Evolutionary conservation across 2,329 filamentous ascomycete species (phyloP).

Genomic region (Aspergillus sp.): DNA sequence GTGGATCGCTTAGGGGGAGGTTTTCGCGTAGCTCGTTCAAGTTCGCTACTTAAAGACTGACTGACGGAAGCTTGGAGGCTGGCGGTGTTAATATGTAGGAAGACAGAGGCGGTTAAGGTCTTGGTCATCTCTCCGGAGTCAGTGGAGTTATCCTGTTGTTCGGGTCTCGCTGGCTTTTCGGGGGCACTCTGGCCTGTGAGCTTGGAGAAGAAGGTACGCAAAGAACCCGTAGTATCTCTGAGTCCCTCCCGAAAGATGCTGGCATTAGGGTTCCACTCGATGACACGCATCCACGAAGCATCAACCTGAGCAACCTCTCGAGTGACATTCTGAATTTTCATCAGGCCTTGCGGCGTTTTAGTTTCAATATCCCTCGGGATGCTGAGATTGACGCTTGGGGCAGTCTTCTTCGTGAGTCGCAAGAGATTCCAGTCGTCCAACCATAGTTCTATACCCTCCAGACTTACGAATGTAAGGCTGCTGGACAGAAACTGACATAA

Average conservation of each 20-base stretch:
- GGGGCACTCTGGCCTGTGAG: slow-evolving; percentile 62
- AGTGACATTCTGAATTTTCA: slow-evolving; percentile 80
- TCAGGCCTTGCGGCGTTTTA: slow-evolving; percentile 80
- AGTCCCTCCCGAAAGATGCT: slow-evolving; percentile 41
- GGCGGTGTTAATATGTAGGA: slow-evolving; percentile 84
- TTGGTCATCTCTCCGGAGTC: slow-evolving; percentile 74
- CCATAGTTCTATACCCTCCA: slow-evolving; percentile 85
- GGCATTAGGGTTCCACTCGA: slow-evolving; percentile 75
- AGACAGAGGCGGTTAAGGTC: slow-evolving; percentile 74
- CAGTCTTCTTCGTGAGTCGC: slow-evolving; percentile 78
- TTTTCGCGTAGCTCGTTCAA: slow-evolving; percentile 96
- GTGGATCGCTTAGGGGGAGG: slow-evolving; percentile 85
- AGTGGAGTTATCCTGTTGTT: slow-evolving; percentile 59
- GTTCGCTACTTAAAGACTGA: slow-evolving; percentile 73
- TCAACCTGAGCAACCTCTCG: slow-evolving; percentile 90
- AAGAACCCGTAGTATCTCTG: slow-evolving; percentile 56
- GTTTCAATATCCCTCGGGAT: slow-evolving; percentile 80
- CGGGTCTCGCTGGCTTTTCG: slow-evolving; percentile 40
- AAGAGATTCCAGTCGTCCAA: slow-evolving; percentile 85
- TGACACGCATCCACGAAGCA: slow-evolving; percentile 81
- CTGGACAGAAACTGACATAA: slow-evolving; percentile 91
- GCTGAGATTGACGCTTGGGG: slow-evolving; percentile 69
- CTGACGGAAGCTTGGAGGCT: slow-evolving; percentile 75
- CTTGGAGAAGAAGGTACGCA: slow-evolving; percentile 78
- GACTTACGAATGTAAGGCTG: slow-evolving; percentile 90